Percentiles rank a stretch among this genome's conserved stretches.
Conservation (phyloP, 768 basidiomycete genomes). For the Termitomyces sp. region DNA sequence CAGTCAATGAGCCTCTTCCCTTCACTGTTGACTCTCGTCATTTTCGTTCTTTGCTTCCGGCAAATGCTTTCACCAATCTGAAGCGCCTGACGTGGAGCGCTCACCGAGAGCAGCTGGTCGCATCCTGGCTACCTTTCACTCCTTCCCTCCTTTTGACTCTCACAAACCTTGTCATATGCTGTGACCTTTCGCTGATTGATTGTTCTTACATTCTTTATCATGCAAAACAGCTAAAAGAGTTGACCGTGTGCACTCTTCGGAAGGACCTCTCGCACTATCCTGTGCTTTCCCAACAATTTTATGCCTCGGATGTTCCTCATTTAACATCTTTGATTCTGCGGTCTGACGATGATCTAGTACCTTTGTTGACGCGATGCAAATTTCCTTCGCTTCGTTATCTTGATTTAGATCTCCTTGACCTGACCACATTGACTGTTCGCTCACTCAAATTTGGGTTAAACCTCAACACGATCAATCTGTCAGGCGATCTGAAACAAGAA, state of each 20-base stretch:
- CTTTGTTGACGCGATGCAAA: not conserved
- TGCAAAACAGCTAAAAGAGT: not conserved
- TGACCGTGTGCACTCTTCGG: not conserved
- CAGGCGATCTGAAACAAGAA: not conserved
- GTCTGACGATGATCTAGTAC: not conserved
- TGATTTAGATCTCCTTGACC: not conserved
- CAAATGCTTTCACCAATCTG: not conserved
- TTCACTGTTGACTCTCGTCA: not conserved
- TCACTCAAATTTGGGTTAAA: not conserved
- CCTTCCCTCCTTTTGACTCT: conserved; percentile 2
- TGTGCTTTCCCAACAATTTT: not conserved
- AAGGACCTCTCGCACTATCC: not conserved
- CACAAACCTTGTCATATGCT: conserved; percentile 3
- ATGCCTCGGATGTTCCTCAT: not conserved
- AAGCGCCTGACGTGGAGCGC: conserved; percentile 7
- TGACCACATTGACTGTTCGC: not conserved
- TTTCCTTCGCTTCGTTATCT: conserved; percentile 2
- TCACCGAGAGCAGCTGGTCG: conserved; percentile 6
- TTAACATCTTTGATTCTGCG: not conserved
- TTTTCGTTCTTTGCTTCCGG: not conserved
- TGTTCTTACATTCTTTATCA: not conserved
- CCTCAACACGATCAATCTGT: not conserved
- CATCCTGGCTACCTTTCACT: conserved; percentile 12
- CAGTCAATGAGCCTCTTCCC: not conserved
- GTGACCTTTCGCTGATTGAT: not conserved